Percentiles rank a stretch among this genome's conserved stretches.
phyloP scores from a whole-genome alignment of 1,139 yeast genomes.

The Candida tetrigidarum region DNA sequence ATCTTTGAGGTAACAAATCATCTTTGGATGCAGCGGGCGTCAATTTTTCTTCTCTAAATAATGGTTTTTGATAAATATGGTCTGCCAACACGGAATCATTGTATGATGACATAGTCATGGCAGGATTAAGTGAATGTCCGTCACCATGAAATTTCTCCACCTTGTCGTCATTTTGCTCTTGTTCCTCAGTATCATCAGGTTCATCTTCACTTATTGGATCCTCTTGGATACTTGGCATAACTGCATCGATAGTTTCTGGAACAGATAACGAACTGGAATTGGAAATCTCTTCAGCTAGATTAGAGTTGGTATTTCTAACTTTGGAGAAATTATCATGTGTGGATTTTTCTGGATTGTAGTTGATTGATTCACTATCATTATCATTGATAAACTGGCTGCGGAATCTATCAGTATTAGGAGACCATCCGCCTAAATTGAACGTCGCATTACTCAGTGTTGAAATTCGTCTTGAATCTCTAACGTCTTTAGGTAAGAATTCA shows the following conservation, averaged over 20 bases:
- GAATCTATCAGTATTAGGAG: constrained; percentile 52
- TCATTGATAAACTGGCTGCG: constrained; percentile 56
- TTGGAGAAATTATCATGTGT: constrained; percentile 41
- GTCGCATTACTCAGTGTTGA: constrained; percentile 45
- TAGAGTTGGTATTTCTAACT: constrained; percentile 27
- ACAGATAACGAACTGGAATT: constrained; percentile 22
- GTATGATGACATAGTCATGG: constrained; percentile 15
- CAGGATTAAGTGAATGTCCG: constrained; percentile 6
- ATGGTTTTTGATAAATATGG: constrained; percentile 24
- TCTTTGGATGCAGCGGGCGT: constrained; percentile 32
- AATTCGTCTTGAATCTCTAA: constrained; percentile 28
- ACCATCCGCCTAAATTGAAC: constrained; percentile 55
- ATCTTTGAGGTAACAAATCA: constrained; percentile 19
- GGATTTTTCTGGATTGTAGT: constrained; percentile 32
- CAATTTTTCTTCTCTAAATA: constrained; percentile 36
- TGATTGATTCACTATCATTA: constrained; percentile 47
- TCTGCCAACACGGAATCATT: constrained; percentile 38
- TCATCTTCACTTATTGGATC: constrained; percentile 33
- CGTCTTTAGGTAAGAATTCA: constrained; percentile 9
- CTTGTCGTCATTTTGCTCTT: constrained; percentile 7
- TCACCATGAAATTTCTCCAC: constrained; percentile 9
- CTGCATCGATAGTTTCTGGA: constrained; percentile 49
- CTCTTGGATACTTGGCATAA: constrained; percentile 42
- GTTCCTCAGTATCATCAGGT: constrained; percentile 14
- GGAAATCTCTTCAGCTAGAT: constrained; percentile 28